Evolutionary conservation across 2,329 filamentous ascomycete genomes (phyloP).

Genomic region (Raffaelea arxii): DNA sequence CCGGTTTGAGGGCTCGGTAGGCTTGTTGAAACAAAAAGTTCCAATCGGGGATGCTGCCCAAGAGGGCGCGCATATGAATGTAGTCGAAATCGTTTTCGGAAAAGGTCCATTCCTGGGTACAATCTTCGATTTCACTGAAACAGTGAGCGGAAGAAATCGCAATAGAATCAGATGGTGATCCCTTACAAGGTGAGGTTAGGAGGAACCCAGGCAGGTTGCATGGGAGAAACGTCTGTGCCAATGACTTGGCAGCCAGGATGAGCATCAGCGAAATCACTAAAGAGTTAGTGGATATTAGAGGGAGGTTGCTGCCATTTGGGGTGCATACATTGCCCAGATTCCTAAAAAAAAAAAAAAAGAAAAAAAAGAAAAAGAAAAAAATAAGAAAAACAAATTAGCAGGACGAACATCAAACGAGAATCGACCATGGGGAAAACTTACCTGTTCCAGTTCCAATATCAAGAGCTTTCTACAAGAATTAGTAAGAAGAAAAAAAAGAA

Average conservation of each 20-base stretch:
- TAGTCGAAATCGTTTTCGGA: conserved; percentile 39
- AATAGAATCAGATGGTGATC: conserved; percentile 1
- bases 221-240: conserved; percentile 46
- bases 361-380: too few species aligned
- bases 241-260: conserved; percentile 34
- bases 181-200: conserved; percentile 39
- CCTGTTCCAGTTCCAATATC: conserved; percentile 7
- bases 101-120: conserved; percentile 40
- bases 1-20: conserved; percentile 40
- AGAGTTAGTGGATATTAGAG: background rate
- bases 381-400: too few species aligned
- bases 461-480: conserved; percentile 2
- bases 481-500: too few species aligned
- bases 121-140: conserved; percentile 45
- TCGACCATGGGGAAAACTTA: too few species aligned
- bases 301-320: background rate
- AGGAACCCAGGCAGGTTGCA: conserved; percentile 47
- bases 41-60: conserved; percentile 44
- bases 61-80: conserved; percentile 44
- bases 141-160: background rate
- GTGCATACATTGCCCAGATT: conserved; percentile 33
- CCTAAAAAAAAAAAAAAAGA: too few species aligned
- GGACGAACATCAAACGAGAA: too few species aligned
- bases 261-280: conserved; percentile 37
- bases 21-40: conserved; percentile 36